A percentile compares a stretch with the other conserved stretches of the same genome.
Conservation (phyloP, 2,329 filamentous ascomycete species). For the Trichoderma sp. region DNA sequence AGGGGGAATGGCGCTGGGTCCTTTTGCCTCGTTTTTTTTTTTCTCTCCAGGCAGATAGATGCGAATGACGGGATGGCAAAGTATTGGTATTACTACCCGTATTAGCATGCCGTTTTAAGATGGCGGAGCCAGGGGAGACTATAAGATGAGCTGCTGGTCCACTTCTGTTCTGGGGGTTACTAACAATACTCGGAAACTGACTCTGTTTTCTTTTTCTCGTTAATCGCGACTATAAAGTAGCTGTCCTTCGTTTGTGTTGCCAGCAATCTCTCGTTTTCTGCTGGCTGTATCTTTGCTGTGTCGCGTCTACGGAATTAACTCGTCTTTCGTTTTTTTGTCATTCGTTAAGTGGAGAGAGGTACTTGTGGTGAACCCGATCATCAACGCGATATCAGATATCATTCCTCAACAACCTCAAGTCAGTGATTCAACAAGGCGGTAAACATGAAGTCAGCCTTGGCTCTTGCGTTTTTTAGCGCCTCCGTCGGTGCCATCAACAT, state of each 20-base stretch:
- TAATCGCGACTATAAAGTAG: background rate
- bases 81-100: background rate
- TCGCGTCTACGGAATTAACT: background rate
- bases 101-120: background rate
- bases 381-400: background rate
- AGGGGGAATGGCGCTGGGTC: background rate
- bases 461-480: constrained; percentile 10
- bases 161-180: background rate
- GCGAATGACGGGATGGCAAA: background rate
- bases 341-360: background rate
- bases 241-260: constrained; percentile 1
- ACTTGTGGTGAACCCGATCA: background rate
- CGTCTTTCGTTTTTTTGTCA: background rate
- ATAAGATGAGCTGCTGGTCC: constrained; percentile 3
- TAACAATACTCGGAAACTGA: background rate
- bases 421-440: background rate
- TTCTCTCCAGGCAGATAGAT: background rate
- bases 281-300: background rate
- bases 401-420: background rate
- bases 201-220: background rate
- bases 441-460: constrained; percentile 2
- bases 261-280: background rate
- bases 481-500: constrained; percentile 4
- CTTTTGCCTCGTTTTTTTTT: background rate
- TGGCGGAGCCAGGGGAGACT: background rate